Percentiles rank a stretch among this genome's conserved stretches.
Evolutionary conservation across 805 yeast species (phyloP).

Genomic region (Saccharomycopsis sp.): DNA sequence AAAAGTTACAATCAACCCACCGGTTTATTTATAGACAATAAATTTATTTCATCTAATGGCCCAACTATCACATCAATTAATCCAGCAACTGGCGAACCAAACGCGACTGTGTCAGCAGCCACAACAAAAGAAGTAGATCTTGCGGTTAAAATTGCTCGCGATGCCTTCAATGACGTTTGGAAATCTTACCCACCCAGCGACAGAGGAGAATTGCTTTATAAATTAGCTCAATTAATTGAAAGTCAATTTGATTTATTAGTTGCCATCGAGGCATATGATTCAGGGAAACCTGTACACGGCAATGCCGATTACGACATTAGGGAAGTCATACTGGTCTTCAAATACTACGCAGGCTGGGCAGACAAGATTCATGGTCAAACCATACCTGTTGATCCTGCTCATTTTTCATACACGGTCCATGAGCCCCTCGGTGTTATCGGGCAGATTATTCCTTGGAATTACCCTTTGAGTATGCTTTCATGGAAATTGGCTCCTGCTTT

Average conservation of each 20-base stretch:
- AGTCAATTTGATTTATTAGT: constrained; percentile 45
- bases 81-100: constrained; percentile 49
- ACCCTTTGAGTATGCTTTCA: constrained; percentile 43
- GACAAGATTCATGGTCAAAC: constrained; percentile 62
- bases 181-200: constrained; percentile 37
- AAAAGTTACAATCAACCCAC: constrained; percentile 49
- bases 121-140: constrained; percentile 42
- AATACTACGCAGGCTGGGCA: constrained; percentile 70
- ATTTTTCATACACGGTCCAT: constrained; percentile 47
- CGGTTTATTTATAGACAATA: constrained; percentile 60
- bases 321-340: constrained; percentile 48
- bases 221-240: constrained; percentile 44
- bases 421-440: constrained; percentile 49
- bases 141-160: constrained; percentile 47
- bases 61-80: constrained; percentile 31
- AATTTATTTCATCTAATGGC: constrained; percentile 44
- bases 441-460: constrained; percentile 48
- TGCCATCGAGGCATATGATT: constrained; percentile 50
- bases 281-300: constrained; percentile 48
- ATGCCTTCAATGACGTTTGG: constrained; percentile 44
- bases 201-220: constrained; percentile 40
- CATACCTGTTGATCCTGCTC: constrained; percentile 50
- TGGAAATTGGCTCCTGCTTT: constrained; percentile 43
- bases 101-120: constrained; percentile 46
- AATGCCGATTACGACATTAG: constrained; percentile 56